A percentile compares a stretch with the other conserved stretches of the same genome.
phyloP scores from a whole-genome alignment of 2,329 filamentous ascomycete genomes.

The Elsinoe arachidis region DNA sequence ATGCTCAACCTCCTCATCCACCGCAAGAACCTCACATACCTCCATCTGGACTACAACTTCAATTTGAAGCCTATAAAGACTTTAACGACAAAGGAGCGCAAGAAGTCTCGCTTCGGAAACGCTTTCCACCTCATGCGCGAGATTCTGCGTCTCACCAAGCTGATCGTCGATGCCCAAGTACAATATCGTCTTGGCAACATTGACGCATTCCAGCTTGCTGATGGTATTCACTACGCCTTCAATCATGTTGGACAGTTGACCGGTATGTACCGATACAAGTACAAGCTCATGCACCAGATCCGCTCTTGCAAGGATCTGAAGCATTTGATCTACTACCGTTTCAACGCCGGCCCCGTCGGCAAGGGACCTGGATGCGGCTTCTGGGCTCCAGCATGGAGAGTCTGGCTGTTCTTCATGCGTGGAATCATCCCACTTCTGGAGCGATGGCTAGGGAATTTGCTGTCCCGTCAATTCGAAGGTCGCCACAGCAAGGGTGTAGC shows the following conservation, averaged over 20 bases:
- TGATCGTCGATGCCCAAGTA: slow-evolving; percentile 97
- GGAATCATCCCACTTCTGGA: slow-evolving; percentile 95
- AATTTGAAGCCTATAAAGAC: slow-evolving; percentile 99
- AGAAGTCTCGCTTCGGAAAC: slow-evolving; percentile 98
- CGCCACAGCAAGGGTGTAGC: slow-evolving; percentile 98
- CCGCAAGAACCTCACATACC: slow-evolving; percentile 94
- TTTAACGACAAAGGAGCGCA: slow-evolving; percentile 94
- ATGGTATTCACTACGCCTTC: slow-evolving; percentile 98
- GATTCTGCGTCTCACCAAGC: slow-evolving; percentile 87
- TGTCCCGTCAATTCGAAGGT: slow-evolving; percentile 96
- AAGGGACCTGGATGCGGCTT: slow-evolving; percentile 98
- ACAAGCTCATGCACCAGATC: slow-evolving; percentile 99
- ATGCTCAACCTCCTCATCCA: slow-evolving; percentile 98
- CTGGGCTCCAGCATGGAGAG: slow-evolving; percentile 97
- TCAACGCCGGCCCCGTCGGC: slow-evolving; percentile 92
- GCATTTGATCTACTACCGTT: slow-evolving; percentile 97
- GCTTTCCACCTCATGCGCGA: slow-evolving; percentile 99
- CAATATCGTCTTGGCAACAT: slow-evolving; percentile 97
- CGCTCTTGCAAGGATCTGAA: slow-evolving; percentile 98
- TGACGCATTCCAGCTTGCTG: slow-evolving; percentile 95
- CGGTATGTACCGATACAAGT: slow-evolving; percentile 99
- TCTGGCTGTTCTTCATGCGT: slow-evolving; percentile 99
- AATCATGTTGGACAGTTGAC: slow-evolving; percentile 98
- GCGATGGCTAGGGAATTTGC: slow-evolving; percentile 91
- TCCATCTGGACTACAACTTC: slow-evolving; percentile 99